A percentile compares a stretch with the other conserved stretches of the same genome.
Conservation (phyloP, 192 early-diverging fungal genomes). For the Diversispora epigaea region DNA sequence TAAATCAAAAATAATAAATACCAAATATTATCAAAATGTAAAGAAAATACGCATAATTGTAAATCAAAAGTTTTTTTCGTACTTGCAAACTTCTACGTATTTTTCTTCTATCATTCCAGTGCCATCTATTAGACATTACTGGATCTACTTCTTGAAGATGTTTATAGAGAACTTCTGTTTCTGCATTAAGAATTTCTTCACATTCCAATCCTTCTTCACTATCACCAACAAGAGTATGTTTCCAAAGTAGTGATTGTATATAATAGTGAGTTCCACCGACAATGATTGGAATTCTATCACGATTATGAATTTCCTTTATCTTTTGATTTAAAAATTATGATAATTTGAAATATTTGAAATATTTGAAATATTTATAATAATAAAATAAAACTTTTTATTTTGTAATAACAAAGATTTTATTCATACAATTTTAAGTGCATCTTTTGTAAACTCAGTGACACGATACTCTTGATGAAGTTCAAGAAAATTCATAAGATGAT, state of each 20-base stretch:
- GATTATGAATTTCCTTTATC: slow-evolving; percentile 77
- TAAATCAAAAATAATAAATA: neutral
- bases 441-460: slow-evolving; percentile 80
- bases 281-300: slow-evolving; percentile 75
- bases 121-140: slow-evolving; percentile 86
- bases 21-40: neutral
- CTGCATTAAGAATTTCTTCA: slow-evolving; percentile 34
- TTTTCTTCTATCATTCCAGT: slow-evolving; percentile 83
- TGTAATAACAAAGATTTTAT: neutral
- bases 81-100: slow-evolving; percentile 87
- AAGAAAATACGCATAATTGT: neutral
- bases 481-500: slow-evolving; percentile 87
- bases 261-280: slow-evolving; percentile 99
- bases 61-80: neutral
- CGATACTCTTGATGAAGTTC: slow-evolving; percentile 75
- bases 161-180: slow-evolving; percentile 61
- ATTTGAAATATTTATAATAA: slow-evolving; percentile 7
- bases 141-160: slow-evolving; percentile 76
- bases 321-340: slow-evolving; percentile 24
- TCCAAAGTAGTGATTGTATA: slow-evolving; percentile 86
- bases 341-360: slow-evolving; percentile 1
- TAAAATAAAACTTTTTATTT: neutral
- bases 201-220: slow-evolving; percentile 15
- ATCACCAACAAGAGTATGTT: slow-evolving; percentile 60
- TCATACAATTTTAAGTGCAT: slow-evolving; percentile 67